A percentile compares a stretch with the other conserved stretches of the same genome.
These are phyloP conservation scores for Aspergillus leporis DNA, from an alignment of 495 filamentous ascomycete genomes.

Conservation along the genomic window DNA sequence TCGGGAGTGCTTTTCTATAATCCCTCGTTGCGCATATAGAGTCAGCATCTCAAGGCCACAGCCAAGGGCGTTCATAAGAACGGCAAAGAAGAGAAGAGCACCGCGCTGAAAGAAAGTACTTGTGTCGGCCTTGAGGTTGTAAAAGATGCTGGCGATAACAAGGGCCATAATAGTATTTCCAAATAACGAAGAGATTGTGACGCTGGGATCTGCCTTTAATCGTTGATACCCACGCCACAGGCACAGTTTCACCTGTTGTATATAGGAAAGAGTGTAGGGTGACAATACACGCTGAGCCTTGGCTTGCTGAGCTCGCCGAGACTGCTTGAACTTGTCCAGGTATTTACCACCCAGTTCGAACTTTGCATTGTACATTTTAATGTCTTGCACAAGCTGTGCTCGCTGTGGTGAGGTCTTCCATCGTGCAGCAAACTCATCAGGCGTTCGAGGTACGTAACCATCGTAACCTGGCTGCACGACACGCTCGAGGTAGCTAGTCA, in stretches of 20 bases:
- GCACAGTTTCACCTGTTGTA: slow-evolving; percentile 48
- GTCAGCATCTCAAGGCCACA: slow-evolving; percentile 66
- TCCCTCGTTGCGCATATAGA: slow-evolving; percentile 54
- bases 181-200: slow-evolving; percentile 65
- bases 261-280: slow-evolving; percentile 44
- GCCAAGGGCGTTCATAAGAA: slow-evolving; percentile 79
- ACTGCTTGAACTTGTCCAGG: no score
- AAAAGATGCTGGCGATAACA: slow-evolving; percentile 79
- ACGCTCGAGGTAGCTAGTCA: slow-evolving; percentile 65
- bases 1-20: slow-evolving; percentile 60
- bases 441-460: slow-evolving; percentile 62
- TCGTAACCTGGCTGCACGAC: slow-evolving; percentile 63
- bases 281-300: slow-evolving; percentile 37
- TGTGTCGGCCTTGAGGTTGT: slow-evolving; percentile 62
- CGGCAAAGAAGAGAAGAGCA: slow-evolving; percentile 80
- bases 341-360: slow-evolving; percentile 37
- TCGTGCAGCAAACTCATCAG: slow-evolving; percentile 65
- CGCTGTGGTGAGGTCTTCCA: slow-evolving; percentile 59
- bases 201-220: slow-evolving; percentile 71
- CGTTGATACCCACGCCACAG: slow-evolving; percentile 45
- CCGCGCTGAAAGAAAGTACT: slow-evolving; percentile 70
- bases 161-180: slow-evolving; percentile 72
- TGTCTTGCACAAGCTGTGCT: slow-evolving; percentile 49
- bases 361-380: slow-evolving; percentile 48
- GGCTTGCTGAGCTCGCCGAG: slow-evolving; percentile 42